A percentile compares a stretch with the other conserved stretches of the same genome.
Evolutionary conservation across 1,284 basidiomycete genomes (phyloP).

Genomic region (Boletus semigastroideus): DNA sequence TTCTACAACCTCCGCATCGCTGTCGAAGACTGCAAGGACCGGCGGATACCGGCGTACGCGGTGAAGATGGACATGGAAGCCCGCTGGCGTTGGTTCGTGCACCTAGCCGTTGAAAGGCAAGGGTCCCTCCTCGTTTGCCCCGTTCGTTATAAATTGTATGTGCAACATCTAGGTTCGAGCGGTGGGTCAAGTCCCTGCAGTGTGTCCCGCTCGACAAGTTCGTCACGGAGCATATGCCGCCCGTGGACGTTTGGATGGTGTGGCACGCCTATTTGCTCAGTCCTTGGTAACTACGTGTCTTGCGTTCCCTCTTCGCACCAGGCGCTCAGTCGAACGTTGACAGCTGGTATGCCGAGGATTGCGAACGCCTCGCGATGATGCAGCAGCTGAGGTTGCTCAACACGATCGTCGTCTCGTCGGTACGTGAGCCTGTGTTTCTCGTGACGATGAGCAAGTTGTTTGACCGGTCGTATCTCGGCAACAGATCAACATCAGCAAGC

Average conservation of each 20-base stretch:
- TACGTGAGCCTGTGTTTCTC: slow-evolving; percentile 1
- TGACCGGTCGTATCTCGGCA: not conserved
- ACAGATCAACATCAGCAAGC: slow-evolving; percentile 27
- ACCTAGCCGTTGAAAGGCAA: slow-evolving; percentile 33
- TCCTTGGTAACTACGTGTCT: slow-evolving; percentile 30
- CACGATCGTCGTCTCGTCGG: slow-evolving; percentile 23
- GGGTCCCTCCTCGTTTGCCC: not conserved
- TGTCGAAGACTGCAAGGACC: slow-evolving; percentile 30
- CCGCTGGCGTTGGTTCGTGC: slow-evolving; percentile 33
- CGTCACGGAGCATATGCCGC: slow-evolving; percentile 34
- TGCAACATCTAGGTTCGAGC: slow-evolving; percentile 33
- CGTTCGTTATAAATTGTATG: not conserved
- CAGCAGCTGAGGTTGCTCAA: slow-evolving; percentile 22
- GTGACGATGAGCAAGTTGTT: not conserved
- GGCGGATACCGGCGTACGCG: slow-evolving; percentile 25
- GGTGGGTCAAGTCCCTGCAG: slow-evolving; percentile 31
- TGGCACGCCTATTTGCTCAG: slow-evolving; percentile 48
- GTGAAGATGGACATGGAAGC: slow-evolving; percentile 23
- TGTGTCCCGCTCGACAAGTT: slow-evolving; percentile 29
- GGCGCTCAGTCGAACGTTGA: not conserved
- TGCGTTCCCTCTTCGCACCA: not conserved
- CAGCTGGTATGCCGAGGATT: slow-evolving; percentile 42
- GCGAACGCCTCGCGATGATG: slow-evolving; percentile 32
- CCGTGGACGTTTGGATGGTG: slow-evolving; percentile 47
- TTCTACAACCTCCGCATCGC: slow-evolving; percentile 27